Percentiles rank a stretch among this genome's conserved stretches.
Conservation (phyloP, 257 asterid genomes). For the Lantana camara region DNA sequence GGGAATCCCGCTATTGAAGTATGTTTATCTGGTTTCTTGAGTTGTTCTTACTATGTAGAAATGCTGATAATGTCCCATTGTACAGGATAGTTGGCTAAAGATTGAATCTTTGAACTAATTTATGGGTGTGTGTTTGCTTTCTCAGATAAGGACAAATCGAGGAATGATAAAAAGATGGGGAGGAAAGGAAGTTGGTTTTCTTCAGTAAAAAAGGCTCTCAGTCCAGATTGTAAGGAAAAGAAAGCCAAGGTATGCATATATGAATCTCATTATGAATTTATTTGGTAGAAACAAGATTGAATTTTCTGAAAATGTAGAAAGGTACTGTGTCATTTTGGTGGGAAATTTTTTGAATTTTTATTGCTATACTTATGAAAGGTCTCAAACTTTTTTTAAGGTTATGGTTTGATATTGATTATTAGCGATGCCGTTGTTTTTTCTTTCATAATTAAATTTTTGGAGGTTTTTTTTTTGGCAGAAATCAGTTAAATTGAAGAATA, state of each 20-base stretch:
- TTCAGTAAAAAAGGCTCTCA: constrained; percentile 84
- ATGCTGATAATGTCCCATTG: constrained; percentile 12
- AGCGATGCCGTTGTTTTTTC: background rate
- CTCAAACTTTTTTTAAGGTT: background rate
- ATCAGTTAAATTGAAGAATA: constrained; percentile 45
- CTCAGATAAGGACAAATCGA: constrained; percentile 37
- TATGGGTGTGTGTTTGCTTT: constrained; percentile 1
- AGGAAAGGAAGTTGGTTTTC: constrained; percentile 91
- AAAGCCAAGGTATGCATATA: constrained; percentile 47
- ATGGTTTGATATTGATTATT: constrained; percentile 2
- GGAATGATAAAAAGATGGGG: constrained; percentile 71
- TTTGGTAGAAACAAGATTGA: too few species aligned
- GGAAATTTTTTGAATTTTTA: too few species aligned
- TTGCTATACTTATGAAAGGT: too few species aligned
- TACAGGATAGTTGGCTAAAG: background rate
- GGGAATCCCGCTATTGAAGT: background rate
- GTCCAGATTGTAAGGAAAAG: constrained; percentile 67
- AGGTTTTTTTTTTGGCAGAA: constrained; percentile 43
- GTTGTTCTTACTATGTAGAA: constrained; percentile 20
- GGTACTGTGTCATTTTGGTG: too few species aligned
- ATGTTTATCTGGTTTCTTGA: background rate
- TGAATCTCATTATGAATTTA: constrained; percentile 1
- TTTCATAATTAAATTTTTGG: too few species aligned
- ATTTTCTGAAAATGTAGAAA: too few species aligned
- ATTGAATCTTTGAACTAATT: constrained; percentile 24